Conservation (phyloP, 108 stramenopile genomes). For the Aureococcus anophagefferens region DNA sequence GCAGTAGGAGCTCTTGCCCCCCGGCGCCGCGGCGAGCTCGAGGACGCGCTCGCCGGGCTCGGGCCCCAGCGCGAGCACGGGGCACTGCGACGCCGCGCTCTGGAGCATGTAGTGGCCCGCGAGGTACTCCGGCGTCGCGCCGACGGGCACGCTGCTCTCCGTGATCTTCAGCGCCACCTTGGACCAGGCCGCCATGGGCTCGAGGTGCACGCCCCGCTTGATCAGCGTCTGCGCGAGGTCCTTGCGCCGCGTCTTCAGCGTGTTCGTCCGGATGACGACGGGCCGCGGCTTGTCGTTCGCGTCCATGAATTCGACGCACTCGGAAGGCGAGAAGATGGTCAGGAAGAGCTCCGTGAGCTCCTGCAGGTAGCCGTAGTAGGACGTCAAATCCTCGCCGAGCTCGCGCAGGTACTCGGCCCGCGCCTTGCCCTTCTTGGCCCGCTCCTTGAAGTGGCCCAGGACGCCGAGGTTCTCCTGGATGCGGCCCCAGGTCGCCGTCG, state of each 20-base stretch:
- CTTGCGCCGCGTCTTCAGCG: conserved; percentile 89
- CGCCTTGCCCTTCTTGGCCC: too few species aligned
- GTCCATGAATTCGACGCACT: conserved; percentile 88
- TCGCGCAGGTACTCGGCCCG: too few species aligned
- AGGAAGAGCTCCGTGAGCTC: conserved; percentile 91
- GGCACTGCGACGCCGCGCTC: conserved; percentile 92
- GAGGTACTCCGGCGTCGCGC: conserved; percentile 98
- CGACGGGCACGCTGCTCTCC: conserved; percentile 91
- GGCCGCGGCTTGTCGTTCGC: conserved; percentile 88
- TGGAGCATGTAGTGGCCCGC: conserved; percentile 99
- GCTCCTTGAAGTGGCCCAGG: too few species aligned
- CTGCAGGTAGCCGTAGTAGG: conserved; percentile 89
- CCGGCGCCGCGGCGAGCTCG: conserved; percentile 95
- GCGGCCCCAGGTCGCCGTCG: too few species aligned
- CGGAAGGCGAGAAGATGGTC: conserved; percentile 78
- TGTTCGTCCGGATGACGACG: conserved; percentile 91
- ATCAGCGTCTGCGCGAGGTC: conserved; percentile 90
- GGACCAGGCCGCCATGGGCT: conserved; percentile 92
- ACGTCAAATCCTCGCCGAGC: conserved; percentile 56
- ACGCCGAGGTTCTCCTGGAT: too few species aligned
- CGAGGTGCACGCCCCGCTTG: conserved; percentile 90
- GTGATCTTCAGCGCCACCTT: conserved; percentile 96
- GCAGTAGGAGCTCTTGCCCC: conserved; percentile 94
- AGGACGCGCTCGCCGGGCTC: conserved; percentile 86
- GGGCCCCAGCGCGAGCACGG: conserved; percentile 85